Evolutionary conservation across 2,329 filamentous ascomycete species (phyloP).

Genomic region (Cercospora sp.): DNA sequence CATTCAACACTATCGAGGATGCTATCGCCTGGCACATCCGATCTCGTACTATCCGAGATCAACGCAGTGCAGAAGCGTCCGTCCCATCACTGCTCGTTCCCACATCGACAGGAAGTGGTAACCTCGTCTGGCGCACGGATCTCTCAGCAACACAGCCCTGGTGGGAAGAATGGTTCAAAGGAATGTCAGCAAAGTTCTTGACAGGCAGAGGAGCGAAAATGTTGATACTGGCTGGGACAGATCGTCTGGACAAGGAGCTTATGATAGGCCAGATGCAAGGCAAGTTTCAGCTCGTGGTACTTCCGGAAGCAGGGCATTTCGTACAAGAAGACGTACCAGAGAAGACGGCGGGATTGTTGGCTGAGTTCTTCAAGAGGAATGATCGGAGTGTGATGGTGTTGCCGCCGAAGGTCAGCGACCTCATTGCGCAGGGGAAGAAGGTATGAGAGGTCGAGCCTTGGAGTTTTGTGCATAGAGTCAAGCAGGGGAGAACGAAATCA

Average conservation of each 20-base stretch:
- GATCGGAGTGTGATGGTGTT: conserved; percentile 81
- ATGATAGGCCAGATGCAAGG: conserved; percentile 98
- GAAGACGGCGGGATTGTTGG: conserved; percentile 80
- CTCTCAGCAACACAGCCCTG: conserved; percentile 80
- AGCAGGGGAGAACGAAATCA: neutral
- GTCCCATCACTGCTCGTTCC: conserved; percentile 75
- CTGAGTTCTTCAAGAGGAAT: conserved; percentile 90
- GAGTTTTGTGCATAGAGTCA: neutral
- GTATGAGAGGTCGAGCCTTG: conserved; percentile 40
- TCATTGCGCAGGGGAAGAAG: conserved; percentile 53
- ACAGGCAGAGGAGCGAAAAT: conserved; percentile 79
- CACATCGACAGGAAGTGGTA: conserved; percentile 33
- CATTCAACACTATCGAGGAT: conserved; percentile 74
- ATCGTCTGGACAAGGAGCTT: conserved; percentile 84
- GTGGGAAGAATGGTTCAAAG: conserved; percentile 92
- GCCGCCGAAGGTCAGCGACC: conserved; percentile 76
- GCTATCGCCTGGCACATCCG: conserved; percentile 94
- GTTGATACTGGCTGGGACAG: conserved; percentile 82
- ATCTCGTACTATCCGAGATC: conserved; percentile 81
- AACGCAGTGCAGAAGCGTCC: conserved; percentile 78
- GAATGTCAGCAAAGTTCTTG: conserved; percentile 85
- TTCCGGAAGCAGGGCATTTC: conserved; percentile 94
- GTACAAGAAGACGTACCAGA: conserved; percentile 93
- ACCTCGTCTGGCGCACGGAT: conserved; percentile 84
- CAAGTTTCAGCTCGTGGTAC: conserved; percentile 93